Percentiles rank a stretch among this genome's conserved stretches.
These are phyloP conservation scores for Exophiala phaeomuriformis DNA, from an alignment of 2,329 filamentous ascomycete genomes.

Conservation along the genomic window DNA sequence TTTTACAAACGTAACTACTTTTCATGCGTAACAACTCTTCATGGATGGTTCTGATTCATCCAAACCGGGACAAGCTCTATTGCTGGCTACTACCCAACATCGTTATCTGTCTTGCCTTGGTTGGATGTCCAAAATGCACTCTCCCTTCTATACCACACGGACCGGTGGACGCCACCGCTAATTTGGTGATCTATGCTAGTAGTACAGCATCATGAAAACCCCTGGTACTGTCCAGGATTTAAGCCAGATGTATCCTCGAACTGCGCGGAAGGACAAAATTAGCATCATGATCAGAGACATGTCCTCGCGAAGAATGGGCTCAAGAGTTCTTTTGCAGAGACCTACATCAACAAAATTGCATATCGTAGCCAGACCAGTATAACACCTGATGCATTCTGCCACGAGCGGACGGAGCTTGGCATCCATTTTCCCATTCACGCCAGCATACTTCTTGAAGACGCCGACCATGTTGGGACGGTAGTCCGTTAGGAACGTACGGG, in stretches of 20 bases:
- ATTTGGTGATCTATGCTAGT: too few species aligned
- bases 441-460: slow-evolving; percentile 81
- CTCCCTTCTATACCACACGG: too few species aligned
- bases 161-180: too few species aligned
- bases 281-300: not conserved
- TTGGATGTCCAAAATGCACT: too few species aligned
- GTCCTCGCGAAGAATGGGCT: not conserved
- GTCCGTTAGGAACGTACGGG: slow-evolving; percentile 69
- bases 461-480: slow-evolving; percentile 79
- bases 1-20: too few species aligned
- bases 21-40: too few species aligned
- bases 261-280: not conserved
- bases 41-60: too few species aligned
- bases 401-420: slow-evolving; percentile 12
- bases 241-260: slow-evolving; percentile 18
- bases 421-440: slow-evolving; percentile 53
- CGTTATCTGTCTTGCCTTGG: too few species aligned
- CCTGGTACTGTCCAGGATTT: slow-evolving; percentile 2
- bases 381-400: slow-evolving; percentile 22
- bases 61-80: too few species aligned
- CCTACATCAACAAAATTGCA: slow-evolving; percentile 21
- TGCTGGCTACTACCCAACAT: too few species aligned
- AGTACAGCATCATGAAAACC: slow-evolving; percentile 6
- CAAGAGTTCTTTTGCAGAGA: not conserved
- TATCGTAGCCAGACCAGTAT: slow-evolving; percentile 22